These are phyloP conservation scores for Avena sativa DNA, from an alignment of 176 grass and related monocot species.

Conservation along the genomic window DNA sequence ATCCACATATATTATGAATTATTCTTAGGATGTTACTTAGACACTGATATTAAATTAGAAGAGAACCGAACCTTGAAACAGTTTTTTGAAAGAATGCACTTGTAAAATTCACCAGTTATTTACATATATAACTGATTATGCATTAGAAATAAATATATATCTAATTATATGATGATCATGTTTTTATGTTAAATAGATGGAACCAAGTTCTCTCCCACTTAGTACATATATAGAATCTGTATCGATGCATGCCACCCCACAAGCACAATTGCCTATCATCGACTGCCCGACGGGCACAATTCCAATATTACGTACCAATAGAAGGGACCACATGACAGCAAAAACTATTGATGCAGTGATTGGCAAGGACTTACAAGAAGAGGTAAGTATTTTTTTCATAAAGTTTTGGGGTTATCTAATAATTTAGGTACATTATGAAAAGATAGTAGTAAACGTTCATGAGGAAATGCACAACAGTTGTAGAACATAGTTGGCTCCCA, in stretches of 20 bases:
- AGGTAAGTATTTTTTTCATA: too few species aligned
- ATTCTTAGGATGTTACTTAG: neutral
- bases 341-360: too few species aligned
- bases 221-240: neutral
- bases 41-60: neutral
- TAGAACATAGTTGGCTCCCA: neutral
- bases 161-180: neutral
- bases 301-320: neutral
- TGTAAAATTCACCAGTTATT: neutral
- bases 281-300: neutral
- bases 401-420: too few species aligned
- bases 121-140: neutral
- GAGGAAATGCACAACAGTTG: neutral
- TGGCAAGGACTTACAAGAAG: too few species aligned
- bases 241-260: too few species aligned
- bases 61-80: neutral
- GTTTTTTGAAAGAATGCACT: neutral
- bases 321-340: neutral
- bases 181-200: neutral
- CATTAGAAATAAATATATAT: neutral
- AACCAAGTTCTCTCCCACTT: constrained; percentile 1
- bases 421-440: neutral
- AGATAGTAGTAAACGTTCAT: neutral
- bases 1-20: too few species aligned
- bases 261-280: neutral